Percentiles rank a stretch among this genome's conserved stretches.
phyloP scores from a whole-genome alignment of 352 stramenopile species.

The Phytophthora fragariaefolia region DNA sequence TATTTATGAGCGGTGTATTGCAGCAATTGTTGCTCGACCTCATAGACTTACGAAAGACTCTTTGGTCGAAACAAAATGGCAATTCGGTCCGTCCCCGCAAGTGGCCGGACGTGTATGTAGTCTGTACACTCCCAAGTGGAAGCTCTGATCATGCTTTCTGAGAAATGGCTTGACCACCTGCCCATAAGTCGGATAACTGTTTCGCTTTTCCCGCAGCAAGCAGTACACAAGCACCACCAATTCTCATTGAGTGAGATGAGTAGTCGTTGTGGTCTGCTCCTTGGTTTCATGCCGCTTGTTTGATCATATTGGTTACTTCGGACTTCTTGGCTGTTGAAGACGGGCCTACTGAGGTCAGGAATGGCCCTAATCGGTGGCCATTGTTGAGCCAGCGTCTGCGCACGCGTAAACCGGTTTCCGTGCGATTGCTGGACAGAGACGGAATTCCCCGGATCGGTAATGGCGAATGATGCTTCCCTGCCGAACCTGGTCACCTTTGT shows the following conservation, averaged over 20 bases:
- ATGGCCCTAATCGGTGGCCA: background rate
- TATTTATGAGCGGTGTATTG: no score
- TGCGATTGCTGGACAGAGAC: constrained; percentile 18
- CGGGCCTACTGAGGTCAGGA: background rate
- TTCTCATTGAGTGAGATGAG: constrained; percentile 19
- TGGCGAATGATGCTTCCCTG: constrained; percentile 20
- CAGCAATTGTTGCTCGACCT: no score
- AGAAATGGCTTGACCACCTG: constrained; percentile 36
- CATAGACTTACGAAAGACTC: no score
- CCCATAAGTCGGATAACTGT: constrained; percentile 33
- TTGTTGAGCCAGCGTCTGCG: background rate
- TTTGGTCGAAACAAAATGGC: no score
- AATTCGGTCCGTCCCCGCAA: no score
- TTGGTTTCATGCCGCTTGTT: constrained; percentile 17
- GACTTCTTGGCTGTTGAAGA: constrained; percentile 6
- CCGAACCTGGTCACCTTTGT: constrained; percentile 7
- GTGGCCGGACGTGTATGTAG: no score
- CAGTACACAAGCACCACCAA: constrained; percentile 29
- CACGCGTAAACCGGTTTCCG: background rate
- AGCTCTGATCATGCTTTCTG: constrained; percentile 34
- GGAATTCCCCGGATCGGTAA: constrained; percentile 10
- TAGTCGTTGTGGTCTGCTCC: background rate
- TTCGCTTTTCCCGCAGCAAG: constrained; percentile 36
- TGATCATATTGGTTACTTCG: constrained; percentile 18
- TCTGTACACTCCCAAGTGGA: constrained; percentile 25